Base-by-base conservation (phyloP, 495 filamentous ascomycete genomes). In the Xanthoparmelia taractica region DNA sequence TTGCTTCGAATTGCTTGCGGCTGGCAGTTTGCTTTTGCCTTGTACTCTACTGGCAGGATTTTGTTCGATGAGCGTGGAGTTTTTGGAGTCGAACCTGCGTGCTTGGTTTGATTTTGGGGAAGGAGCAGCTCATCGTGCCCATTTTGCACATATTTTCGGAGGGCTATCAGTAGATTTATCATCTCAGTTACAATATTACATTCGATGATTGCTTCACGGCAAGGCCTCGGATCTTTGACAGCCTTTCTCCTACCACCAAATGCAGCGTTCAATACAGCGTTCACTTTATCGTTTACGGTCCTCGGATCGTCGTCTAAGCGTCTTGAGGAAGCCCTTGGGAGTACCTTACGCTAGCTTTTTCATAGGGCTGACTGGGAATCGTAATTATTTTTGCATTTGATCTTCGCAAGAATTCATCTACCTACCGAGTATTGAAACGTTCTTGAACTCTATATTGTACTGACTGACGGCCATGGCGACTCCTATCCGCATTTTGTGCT, bases 401-500 rank as follows among this genome's bases (percentile, higher is more conserved):
- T n/a, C n/a, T n/a, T n/a, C n/a, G n/a, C n/a, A n/a, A n/a, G n/a
- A n/a, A n/a, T n/a, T n/a, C n/a, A n/a, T n/a, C n/a, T n/a, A n/a
- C n/a, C n/a, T n/a, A n/a, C n/a, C n/a, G n/a, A n/a, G n/a, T n/a
- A n/a, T n/a, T n/a, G n/a, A n/a, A n/a, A n/a, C n/a, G n/a, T n/a
- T n/a, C n/a, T n/a, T n/a, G n/a, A n/a, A n/a, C n/a, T n/a, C n/a
- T n/a, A n/a, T n/a, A n/a, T 40, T 15, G 7, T 5, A 20, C 17
- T 11, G 4, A 45, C 20, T n/a, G 20, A 45, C 4, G 8, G 41
- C 41, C 17, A 45, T 45, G 41, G 20, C 41, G n/a, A 45, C 36
- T 11, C 36, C 54, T 20, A 38, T 69, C 17, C 65, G 62, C 37
- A 79, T 88, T 43, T 77, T 88, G 31, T 86, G 84, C 74, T 85